A percentile compares a stretch with the other conserved stretches of the same genome.
phyloP scores from a whole-genome alignment of 495 filamentous ascomycete genomes.

The Penicillium crystallinum region DNA sequence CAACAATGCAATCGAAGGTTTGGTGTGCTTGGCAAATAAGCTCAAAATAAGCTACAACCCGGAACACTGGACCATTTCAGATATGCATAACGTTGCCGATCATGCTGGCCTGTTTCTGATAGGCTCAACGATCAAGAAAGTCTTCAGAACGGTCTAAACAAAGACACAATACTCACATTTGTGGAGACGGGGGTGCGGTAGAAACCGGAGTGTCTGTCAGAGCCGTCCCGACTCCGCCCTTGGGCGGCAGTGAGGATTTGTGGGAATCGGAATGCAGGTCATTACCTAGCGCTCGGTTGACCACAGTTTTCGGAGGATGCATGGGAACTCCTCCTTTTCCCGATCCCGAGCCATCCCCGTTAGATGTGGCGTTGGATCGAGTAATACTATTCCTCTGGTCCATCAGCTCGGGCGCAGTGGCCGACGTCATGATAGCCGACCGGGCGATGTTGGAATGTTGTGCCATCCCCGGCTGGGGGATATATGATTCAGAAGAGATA shows the following conservation, averaged over 20 bases:
- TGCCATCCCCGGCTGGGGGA: conserved; percentile 22
- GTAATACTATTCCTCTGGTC: conserved; percentile 21
- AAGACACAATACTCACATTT: conserved; percentile 52
- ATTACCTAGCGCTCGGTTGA: conserved; percentile 45
- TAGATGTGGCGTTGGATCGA: conserved; percentile 17
- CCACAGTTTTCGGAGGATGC: conserved; percentile 40
- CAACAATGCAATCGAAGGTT: no score
- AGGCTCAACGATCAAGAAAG: conserved; percentile 6
- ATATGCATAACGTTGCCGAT: not conserved
- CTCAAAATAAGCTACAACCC: not conserved
- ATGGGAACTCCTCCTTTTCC: conserved; percentile 34
- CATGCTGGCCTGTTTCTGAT: conserved; percentile 9
- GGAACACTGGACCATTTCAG: not conserved
- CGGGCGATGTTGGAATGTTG: conserved; percentile 55
- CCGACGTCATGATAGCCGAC: conserved; percentile 53
- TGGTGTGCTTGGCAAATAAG: not conserved
- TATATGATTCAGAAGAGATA: not conserved
- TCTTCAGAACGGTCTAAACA: conserved; percentile 7
- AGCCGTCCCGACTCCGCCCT: conserved; percentile 51
- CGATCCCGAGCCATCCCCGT: conserved; percentile 21
- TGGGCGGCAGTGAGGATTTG: conserved; percentile 40
- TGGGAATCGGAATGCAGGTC: conserved; percentile 44
- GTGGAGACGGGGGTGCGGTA: conserved; percentile 65
- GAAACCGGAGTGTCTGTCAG: conserved; percentile 65
- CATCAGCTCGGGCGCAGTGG: conserved; percentile 27